These are phyloP conservation scores for Camelina hispida DNA, from an alignment of 345 rosid genomes.

Conservation along the genomic window DNA sequence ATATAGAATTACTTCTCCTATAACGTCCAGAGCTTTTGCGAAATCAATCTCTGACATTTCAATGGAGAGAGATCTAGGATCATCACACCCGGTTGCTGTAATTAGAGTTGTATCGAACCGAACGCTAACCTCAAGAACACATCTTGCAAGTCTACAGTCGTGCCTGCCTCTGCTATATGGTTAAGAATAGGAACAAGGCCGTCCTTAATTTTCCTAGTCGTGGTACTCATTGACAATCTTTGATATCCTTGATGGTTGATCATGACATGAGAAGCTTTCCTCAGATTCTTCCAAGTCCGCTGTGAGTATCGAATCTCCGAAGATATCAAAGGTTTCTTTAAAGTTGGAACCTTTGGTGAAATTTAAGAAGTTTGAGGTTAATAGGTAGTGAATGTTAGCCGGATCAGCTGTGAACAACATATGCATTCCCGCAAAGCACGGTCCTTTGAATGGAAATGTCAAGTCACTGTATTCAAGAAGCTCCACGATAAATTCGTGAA, in stretches of 20 bases:
- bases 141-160: not conserved
- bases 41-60: not conserved
- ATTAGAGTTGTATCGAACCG: not conserved
- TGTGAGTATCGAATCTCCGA: not conserved
- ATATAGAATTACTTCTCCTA: not conserved
- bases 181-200: not conserved
- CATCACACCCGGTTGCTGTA: not conserved
- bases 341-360: not conserved
- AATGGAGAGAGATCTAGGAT: not conserved
- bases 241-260: constrained; percentile 7
- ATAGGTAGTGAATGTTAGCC: not conserved
- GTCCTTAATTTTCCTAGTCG: not conserved
- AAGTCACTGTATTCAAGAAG: not conserved
- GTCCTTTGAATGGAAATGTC: not conserved
- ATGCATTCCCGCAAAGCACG: not conserved
- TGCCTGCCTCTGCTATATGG: not conserved
- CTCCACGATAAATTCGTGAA: constrained; percentile 1
- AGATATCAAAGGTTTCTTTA: not conserved
- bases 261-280: no score
- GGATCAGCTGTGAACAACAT: not conserved
- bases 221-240: not conserved
- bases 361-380: not conserved
- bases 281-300: not conserved
- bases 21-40: not conserved
- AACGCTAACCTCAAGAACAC: not conserved